These are phyloP conservation scores for Thuidium tamariscinum DNA, from an alignment of 225 moss, liverwort and hornwort species.

Conservation along the genomic window DNA sequence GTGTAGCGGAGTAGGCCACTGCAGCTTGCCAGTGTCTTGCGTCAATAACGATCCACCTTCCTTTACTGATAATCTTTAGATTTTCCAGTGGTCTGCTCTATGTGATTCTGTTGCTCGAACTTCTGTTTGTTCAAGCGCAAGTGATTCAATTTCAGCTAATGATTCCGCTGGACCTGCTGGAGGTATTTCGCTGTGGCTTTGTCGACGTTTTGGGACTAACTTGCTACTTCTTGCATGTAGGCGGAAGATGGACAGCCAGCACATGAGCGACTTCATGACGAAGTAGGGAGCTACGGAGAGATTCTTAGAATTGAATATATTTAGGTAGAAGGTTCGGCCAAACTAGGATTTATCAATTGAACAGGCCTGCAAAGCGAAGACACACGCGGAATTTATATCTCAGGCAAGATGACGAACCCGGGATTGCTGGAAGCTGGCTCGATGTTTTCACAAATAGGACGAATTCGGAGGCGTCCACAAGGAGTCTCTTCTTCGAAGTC, in stretches of 20 bases:
- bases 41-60: not conserved
- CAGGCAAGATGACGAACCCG: slow-evolving; percentile 8
- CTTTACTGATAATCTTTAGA: not conserved
- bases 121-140: not conserved
- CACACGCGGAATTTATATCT: not conserved
- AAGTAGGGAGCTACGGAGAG: not conserved
- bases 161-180: not conserved
- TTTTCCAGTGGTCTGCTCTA: not conserved
- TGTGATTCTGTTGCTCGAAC: not conserved
- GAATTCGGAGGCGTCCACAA: slow-evolving; percentile 13
- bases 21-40: not conserved
- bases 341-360: not conserved
- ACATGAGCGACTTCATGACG: not conserved
- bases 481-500: not conserved
- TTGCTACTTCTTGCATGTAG: not conserved
- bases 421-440: slow-evolving; percentile 4
- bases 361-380: not conserved
- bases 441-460: slow-evolving; percentile 13
- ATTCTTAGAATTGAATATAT: not conserved
- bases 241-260: not conserved
- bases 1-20: not conserved
- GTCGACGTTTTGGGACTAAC: not conserved
- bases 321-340: not conserved
- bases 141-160: not conserved
- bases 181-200: not conserved